Percentiles rank a stretch among this genome's conserved stretches.
These are phyloP conservation scores for Tolypocladium tropicale DNA, from an alignment of 2,329 filamentous ascomycete species.

Conservation along the genomic window DNA sequence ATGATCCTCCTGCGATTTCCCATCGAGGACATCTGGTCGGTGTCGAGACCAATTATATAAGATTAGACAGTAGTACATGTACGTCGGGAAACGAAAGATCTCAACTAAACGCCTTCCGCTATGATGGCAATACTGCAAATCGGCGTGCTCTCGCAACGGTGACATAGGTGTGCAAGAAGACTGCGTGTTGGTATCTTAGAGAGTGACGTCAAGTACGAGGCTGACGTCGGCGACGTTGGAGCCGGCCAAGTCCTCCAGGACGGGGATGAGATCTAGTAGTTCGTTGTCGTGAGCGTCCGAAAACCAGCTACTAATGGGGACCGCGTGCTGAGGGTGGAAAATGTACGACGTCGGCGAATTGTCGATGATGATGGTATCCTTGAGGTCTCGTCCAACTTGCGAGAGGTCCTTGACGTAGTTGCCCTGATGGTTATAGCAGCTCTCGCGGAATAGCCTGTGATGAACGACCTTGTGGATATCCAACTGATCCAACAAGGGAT, in stretches of 20 bases:
- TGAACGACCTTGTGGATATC: constrained; percentile 97
- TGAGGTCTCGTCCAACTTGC: constrained; percentile 88
- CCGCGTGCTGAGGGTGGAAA: constrained; percentile 97
- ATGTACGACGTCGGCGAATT: constrained; percentile 99
- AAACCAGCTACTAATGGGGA: constrained; percentile 99
- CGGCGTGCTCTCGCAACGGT: constrained; percentile 20
- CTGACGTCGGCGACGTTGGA: constrained; percentile 89
- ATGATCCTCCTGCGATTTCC: constrained; percentile 4
- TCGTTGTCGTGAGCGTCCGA: constrained; percentile 99
- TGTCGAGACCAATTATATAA: constrained; percentile 29
- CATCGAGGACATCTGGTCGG: constrained; percentile 1
- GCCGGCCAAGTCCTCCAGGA: constrained; percentile 91
- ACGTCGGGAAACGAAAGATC: constrained; percentile 36
- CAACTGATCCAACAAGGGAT: constrained; percentile 88
- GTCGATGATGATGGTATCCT: constrained; percentile 98
- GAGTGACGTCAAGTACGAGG: constrained; percentile 87
- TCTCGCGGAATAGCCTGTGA: constrained; percentile 92
- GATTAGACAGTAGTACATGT: constrained; percentile 43
- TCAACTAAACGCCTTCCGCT: constrained; percentile 46
- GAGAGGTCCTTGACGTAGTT: constrained; percentile 99
- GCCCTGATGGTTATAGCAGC: constrained; percentile 98
- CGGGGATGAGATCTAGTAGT: constrained; percentile 90
- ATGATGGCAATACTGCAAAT: constrained; percentile 33
- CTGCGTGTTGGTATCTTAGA: constrained; percentile 35
- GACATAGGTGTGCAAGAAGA: constrained; percentile 17